Percentiles rank a stretch among this genome's conserved stretches.
Conservation (phyloP, 352 stramenopile genomes). For the Phytophthora uliginosa region DNA sequence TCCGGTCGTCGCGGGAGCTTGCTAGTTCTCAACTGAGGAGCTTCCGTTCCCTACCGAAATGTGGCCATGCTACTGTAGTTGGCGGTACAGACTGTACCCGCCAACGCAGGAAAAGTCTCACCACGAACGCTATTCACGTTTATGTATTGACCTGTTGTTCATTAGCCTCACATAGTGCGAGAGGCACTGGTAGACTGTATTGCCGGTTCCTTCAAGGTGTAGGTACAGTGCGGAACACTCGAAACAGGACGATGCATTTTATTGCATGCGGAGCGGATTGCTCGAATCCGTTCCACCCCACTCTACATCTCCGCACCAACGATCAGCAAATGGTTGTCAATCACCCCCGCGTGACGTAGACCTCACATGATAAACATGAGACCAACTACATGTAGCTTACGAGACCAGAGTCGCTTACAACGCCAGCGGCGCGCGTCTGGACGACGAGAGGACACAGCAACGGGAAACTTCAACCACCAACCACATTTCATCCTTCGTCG, state of each 20-base stretch:
- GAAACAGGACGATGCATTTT: conserved; percentile 8
- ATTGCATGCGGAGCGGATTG: conserved; percentile 2
- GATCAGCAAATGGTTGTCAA: not conserved
- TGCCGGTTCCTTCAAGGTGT: conserved; percentile 2
- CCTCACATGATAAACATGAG: not conserved
- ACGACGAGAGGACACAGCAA: conserved; percentile 24
- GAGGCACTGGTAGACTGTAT: too few species aligned
- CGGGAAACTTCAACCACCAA: conserved; percentile 31
- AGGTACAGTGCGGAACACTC: conserved; percentile 8
- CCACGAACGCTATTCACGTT: not conserved
- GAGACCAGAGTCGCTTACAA: conserved; percentile 8
- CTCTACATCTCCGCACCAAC: too few species aligned
- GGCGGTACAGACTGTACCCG: not conserved
- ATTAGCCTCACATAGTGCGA: conserved; percentile 1
- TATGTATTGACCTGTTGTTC: conserved; percentile 15
- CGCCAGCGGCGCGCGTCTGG: not conserved
- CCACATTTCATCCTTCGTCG: not conserved
- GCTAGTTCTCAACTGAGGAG: conserved; percentile 15
- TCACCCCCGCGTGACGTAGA: not conserved
- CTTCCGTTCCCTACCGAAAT: not conserved
- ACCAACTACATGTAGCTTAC: not conserved
- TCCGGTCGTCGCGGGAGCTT: conserved; percentile 1
- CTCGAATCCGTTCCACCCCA: conserved; percentile 4
- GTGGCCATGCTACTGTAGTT: too few species aligned
- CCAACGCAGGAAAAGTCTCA: not conserved